A percentile compares a stretch with the other conserved stretches of the same genome.
These are phyloP conservation scores for Ananas comosus DNA, from an alignment of 176 grass and related monocot species.

Conservation along the genomic window DNA sequence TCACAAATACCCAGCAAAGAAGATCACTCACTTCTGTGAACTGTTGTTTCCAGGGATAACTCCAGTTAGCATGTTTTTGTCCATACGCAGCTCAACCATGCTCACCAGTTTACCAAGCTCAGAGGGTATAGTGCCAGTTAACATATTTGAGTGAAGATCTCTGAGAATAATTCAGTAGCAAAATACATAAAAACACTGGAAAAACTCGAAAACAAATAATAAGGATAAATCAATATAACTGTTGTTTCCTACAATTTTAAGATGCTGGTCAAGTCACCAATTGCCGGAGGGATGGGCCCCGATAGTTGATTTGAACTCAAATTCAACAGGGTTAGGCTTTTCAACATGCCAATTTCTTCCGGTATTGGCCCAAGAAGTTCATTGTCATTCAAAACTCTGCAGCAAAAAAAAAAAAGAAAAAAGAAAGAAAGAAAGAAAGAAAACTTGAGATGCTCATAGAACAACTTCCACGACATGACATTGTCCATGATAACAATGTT, in stretches of 20 bases:
- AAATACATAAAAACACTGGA: not conserved
- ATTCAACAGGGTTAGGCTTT: not conserved
- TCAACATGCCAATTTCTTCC: not conserved
- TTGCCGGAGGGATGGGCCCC: not conserved
- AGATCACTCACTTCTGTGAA: constrained; percentile 50
- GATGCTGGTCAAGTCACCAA: not conserved
- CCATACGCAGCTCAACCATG: constrained; percentile 47
- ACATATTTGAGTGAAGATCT: constrained; percentile 65
- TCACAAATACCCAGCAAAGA: not conserved
- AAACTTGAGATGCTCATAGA: not conserved
- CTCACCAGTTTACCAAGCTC: constrained; percentile 53
- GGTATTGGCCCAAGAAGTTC: not conserved
- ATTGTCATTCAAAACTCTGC: constrained; percentile 2
- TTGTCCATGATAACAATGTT: not conserved
- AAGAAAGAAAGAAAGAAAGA: not conserved
- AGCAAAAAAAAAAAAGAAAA: constrained; percentile 2
- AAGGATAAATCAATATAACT: not conserved
- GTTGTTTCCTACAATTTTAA: not conserved
- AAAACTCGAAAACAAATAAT: not conserved
- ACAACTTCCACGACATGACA: not conserved
- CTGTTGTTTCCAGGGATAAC: constrained; percentile 63
- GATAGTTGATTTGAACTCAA: not conserved
- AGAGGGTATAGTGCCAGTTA: constrained; percentile 54
- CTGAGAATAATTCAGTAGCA: constrained; percentile 28
- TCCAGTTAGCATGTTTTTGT: constrained; percentile 63